Evolutionary conservation across 805 yeast species (phyloP).

Genomic region (Metschnikowia lunata): DNA sequence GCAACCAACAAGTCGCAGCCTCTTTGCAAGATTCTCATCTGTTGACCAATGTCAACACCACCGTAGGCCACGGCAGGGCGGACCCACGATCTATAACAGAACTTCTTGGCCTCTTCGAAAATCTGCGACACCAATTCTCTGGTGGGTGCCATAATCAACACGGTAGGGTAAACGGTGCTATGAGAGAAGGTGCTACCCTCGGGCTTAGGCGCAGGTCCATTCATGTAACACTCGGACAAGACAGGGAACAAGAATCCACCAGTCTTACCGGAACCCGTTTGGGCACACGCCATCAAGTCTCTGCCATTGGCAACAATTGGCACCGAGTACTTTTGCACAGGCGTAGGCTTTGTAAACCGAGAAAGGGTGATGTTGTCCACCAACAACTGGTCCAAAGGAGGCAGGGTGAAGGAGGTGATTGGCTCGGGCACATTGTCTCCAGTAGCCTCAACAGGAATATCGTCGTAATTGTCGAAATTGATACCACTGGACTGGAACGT

Average conservation of each 20-base stretch:
- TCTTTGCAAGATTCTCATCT: conserved; percentile 80
- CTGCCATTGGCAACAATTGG: conserved; percentile 87
- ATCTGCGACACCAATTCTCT: conserved; percentile 98
- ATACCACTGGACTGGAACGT: conserved; percentile 89
- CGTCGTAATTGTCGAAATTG: conserved; percentile 97
- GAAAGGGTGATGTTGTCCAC: conserved; percentile 85
- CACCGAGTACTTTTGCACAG: conserved; percentile 90
- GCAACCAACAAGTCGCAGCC: conserved; percentile 98
- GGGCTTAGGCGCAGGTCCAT: conserved; percentile 71
- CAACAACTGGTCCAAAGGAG: conserved; percentile 84
- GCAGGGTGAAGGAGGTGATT: conserved; percentile 78
- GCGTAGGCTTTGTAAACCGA: conserved; percentile 93
- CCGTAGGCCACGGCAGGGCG: conserved; percentile 95
- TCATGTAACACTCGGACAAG: conserved; percentile 80
- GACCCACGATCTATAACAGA: conserved; percentile 97
- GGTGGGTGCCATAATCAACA: conserved; percentile 95
- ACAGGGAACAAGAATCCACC: conserved; percentile 99
- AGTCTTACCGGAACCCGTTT: conserved; percentile 99
- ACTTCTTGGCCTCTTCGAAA: conserved; percentile 91
- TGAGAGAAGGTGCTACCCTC: conserved; percentile 51
- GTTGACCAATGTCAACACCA: conserved; percentile 91
- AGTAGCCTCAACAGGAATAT: conserved; percentile 96
- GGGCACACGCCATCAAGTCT: conserved; percentile 96
- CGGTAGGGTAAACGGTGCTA: conserved; percentile 89
- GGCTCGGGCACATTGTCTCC: conserved; percentile 96